Base-by-base conservation (phyloP, 345 rosid species). In the Salix dunnii region DNA sequence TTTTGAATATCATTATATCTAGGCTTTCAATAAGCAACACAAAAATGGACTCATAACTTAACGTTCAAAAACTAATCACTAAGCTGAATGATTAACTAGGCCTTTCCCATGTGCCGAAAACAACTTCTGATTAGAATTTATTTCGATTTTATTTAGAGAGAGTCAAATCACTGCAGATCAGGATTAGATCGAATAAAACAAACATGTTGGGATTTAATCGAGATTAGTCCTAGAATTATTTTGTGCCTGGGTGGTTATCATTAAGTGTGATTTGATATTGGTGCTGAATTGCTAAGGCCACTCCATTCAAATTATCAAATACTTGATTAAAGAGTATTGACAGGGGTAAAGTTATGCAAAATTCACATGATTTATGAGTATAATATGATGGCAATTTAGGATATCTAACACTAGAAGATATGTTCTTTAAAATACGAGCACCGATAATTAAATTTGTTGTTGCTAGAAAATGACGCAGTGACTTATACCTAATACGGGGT, bases 381-480 rank as follows among this genome's bases (percentile, higher is more conserved):
- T 18, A 6, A 18, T 49, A 18, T 49, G 58, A 49, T 49, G 58
- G 58, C 7, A 53, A 53, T 11, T 5, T 30, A 27, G 6, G 13
- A 18, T 53, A 28, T 51, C 0, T 46, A 14, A 9, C 35, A 28
- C 33, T 28, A 27, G 53, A 30, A 6, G 12, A 7, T 5, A 28
- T 3, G 6, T 51, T 51, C 5, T 68, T 4, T 69, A 40, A 38
- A 21, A 23, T 55, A 23, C 7, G 62, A 38, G 60, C 38, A 73
- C 28, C 28, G 30, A 36, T 48, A 8, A 64, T 64, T 67, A 17
- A 64, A 42, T 61, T 36, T 46, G 67, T 48, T 51, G 43, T 64
- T 72, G 67, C 2, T 0, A 27, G 81, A 79, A 69, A 76, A 55
- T 28, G 78, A 76, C 78, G 6, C 0, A 2, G 23, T 8, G 83